Evolutionary conservation across 208 protist species (phyloP).

Genomic region (Trypanosomatidae sp.): DNA sequence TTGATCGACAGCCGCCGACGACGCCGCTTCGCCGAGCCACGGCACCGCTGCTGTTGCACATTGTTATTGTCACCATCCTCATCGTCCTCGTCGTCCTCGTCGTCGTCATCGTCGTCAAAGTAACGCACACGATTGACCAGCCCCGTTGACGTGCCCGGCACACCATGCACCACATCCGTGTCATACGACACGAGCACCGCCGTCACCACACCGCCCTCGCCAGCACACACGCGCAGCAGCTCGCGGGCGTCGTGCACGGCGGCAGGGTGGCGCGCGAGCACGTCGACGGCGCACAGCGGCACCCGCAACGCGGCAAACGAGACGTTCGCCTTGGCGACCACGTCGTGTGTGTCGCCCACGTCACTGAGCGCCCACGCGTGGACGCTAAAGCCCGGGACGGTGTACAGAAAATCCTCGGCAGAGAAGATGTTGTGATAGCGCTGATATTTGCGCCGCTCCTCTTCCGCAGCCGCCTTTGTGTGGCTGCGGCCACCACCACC

Average conservation of each 20-base stretch:
- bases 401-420: conserved; percentile 77
- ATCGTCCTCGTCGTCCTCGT: neutral
- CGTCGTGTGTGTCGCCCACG: conserved; percentile 9
- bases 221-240: conserved; percentile 41
- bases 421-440: conserved; percentile 80
- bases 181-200: conserved; percentile 71
- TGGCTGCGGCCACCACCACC: no score
- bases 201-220: conserved; percentile 39
- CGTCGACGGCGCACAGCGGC: conserved; percentile 39
- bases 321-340: conserved; percentile 37
- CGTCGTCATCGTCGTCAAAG: neutral
- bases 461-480: no score
- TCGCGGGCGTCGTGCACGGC: conserved; percentile 3
- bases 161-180: conserved; percentile 56
- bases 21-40: neutral
- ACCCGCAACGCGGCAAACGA: conserved; percentile 50
- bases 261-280: conserved; percentile 9
- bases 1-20: neutral
- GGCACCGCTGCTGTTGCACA: neutral
- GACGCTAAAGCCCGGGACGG: conserved; percentile 53
- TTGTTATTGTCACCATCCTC: neutral
- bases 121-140: conserved; percentile 57
- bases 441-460: conserved; percentile 36
- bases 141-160: conserved; percentile 52
- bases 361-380: conserved; percentile 19